A percentile compares a stretch with the other conserved stretches of the same genome.
Conservation (phyloP, 345 rosid species). For the Raphanus raphanistrum region DNA sequence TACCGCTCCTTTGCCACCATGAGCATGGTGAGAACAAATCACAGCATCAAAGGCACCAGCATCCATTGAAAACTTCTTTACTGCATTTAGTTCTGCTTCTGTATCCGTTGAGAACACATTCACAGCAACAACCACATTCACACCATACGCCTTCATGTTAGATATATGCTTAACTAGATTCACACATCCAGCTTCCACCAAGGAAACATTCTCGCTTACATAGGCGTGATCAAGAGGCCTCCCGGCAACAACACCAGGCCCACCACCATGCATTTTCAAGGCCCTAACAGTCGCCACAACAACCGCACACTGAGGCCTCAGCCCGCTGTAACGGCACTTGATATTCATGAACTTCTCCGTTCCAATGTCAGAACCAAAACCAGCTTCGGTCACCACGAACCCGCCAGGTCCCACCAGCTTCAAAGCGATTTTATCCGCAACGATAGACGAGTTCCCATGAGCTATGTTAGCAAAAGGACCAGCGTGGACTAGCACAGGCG, state of each 20-base stretch:
- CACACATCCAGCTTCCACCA: slow-evolving; percentile 94
- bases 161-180: slow-evolving; percentile 90
- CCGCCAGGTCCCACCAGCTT: slow-evolving; percentile 95
- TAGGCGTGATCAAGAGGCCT: slow-evolving; percentile 92
- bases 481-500: slow-evolving; percentile 97
- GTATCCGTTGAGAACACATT: slow-evolving; percentile 91
- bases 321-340: slow-evolving; percentile 85
- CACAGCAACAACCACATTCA: slow-evolving; percentile 93
- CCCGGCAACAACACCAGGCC: slow-evolving; percentile 95
- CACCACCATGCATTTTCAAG: slow-evolving; percentile 99
- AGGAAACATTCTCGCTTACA: slow-evolving; percentile 76
- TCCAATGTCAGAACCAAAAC: slow-evolving; percentile 97
- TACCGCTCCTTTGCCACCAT: slow-evolving; percentile 98
- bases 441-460: slow-evolving; percentile 96
- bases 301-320: slow-evolving; percentile 90
- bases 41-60: slow-evolving; percentile 95
- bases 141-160: slow-evolving; percentile 84
- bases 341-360: slow-evolving; percentile 97
- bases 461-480: slow-evolving; percentile 99
- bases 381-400: slow-evolving; percentile 97
- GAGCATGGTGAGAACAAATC: slow-evolving; percentile 71
- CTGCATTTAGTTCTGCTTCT: slow-evolving; percentile 84
- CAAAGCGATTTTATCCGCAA: slow-evolving; percentile 97
- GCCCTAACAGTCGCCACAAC: slow-evolving; percentile 98
- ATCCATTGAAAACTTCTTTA: slow-evolving; percentile 68